A percentile compares a stretch with the other conserved stretches of the same genome.
Conservation (phyloP, 768 basidiomycete genomes). For the Trametes maxima region DNA sequence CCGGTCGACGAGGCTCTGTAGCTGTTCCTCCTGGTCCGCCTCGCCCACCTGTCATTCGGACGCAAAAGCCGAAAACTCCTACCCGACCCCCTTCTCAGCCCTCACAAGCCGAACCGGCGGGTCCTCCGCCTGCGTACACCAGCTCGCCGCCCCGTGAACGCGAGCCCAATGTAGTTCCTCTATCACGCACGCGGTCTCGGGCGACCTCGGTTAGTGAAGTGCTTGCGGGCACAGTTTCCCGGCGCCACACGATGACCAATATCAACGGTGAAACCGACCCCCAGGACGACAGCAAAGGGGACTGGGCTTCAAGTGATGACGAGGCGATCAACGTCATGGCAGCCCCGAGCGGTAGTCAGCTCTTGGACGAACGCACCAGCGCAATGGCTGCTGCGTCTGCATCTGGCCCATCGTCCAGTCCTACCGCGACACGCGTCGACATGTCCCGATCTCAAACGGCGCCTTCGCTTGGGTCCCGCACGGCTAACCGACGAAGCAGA, state of each 20-base stretch:
- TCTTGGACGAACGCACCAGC: conserved; percentile 83
- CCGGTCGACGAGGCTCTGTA: conserved; percentile 27
- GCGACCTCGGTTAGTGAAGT: conserved; percentile 63
- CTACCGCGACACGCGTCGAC: conserved; percentile 26
- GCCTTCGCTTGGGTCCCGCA: conserved; percentile 31
- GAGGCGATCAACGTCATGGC: conserved; percentile 85
- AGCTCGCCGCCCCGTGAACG: conserved; percentile 35
- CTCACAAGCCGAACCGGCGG: conserved; percentile 33
- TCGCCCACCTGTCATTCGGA: conserved; percentile 16
- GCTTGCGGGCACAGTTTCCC: conserved; percentile 48
- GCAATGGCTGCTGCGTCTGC: conserved; percentile 43
- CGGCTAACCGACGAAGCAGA: conserved; percentile 52
- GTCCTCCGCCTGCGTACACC: conserved; percentile 69
- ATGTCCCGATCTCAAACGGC: conserved; percentile 35
- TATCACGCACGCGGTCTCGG: conserved; percentile 48
- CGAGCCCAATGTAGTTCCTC: conserved; percentile 45
- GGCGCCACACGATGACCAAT: conserved; percentile 36
- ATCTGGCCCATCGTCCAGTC: conserved; percentile 23
- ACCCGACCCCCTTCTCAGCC: conserved; percentile 10
- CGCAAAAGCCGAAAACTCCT: conserved; percentile 18
- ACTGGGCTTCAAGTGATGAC: conserved; percentile 83
- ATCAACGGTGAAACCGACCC: conserved; percentile 36
- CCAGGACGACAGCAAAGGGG: conserved; percentile 44
- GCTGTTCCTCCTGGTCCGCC: conserved; percentile 24
- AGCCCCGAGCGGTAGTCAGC: conserved; percentile 81